These are phyloP conservation scores for Aurantiochytrium sp. DNA, from an alignment of 108 stramenopile species.

Conservation along the genomic window DNA sequence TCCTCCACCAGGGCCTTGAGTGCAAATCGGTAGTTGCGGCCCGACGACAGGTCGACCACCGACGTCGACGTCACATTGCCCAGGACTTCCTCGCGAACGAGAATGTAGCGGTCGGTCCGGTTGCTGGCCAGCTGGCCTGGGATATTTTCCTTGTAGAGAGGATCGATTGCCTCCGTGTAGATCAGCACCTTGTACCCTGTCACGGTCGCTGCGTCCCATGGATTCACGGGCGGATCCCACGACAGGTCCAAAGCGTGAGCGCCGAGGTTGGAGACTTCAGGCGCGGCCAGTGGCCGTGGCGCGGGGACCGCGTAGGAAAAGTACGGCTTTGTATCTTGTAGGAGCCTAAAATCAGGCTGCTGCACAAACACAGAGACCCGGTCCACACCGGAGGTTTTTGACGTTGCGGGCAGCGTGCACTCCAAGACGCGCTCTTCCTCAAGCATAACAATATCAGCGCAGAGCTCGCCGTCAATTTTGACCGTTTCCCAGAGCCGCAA, in stretches of 20 bases:
- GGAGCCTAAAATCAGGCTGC: slow-evolving; percentile 21
- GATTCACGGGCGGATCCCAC: slow-evolving; percentile 37
- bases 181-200: slow-evolving; percentile 49
- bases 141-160: not conserved
- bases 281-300: not conserved
- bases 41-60: slow-evolving; percentile 42
- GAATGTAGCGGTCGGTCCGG: not conserved
- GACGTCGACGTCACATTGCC: slow-evolving; percentile 66
- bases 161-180: not conserved
- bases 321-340: slow-evolving; percentile 39
- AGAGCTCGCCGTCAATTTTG: slow-evolving; percentile 37
- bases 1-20: slow-evolving; percentile 53
- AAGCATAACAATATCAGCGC: slow-evolving; percentile 9
- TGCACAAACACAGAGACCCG: not conserved
- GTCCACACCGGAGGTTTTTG: not conserved
- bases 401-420: slow-evolving; percentile 37
- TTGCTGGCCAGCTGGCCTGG: not conserved
- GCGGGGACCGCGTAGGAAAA: slow-evolving; percentile 47
- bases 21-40: slow-evolving; percentile 46
- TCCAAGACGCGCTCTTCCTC: slow-evolving; percentile 16
- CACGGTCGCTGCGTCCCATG: slow-evolving; percentile 45
- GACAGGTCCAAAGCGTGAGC: slow-evolving; percentile 40
- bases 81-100: slow-evolving; percentile 30
- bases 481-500: not conserved
- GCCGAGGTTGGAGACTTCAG: slow-evolving; percentile 46